Evolutionary conservation across 768 basidiomycete genomes (phyloP), one percentile per base, ranked within the genome.

Genomic region (Boletus subparvulus): DNA sequence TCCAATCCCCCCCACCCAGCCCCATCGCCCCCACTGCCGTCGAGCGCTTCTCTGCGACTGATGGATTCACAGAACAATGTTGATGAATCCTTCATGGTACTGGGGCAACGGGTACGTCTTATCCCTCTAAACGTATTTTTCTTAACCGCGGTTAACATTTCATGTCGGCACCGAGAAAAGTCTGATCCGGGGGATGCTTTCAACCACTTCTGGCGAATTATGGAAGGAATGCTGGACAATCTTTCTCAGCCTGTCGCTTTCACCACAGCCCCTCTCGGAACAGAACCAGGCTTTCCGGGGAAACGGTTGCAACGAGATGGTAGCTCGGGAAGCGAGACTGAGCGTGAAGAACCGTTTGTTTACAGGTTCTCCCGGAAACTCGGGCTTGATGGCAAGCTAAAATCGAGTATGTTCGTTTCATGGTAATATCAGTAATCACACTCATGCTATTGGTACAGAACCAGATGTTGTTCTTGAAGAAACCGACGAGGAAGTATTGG

Each of bases 31-130:
- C 80, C 82, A 32, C 77, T 80, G 5, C 78, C 79, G 11, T 75
- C 78, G 17, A 74, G 67, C 24, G 48, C 74, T 12, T 65, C 72
- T 21, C 45, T 67, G 56, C 59, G 68, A 54, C 40, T 68, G 77
- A 71, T 75, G 53, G 79, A 88, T 58, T 81, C 82, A 30, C 77
- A 80, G 66, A 82, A 83, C 58, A 82, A 85, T 2, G 88, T 89
- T 2, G 92, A 92, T 46, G 92, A 93, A 67, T 93, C 92, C 0
- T 94, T 93, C 64, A 92, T 94, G 91, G 78, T 94, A 3, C 77
- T 93, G 4, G 90, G 89, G 17, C 90, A 92, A 68, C 80, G 84
- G 62, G 88, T 90, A 65, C 64, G 77, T 56, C 17, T 53, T 47
- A 10, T 42, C 33, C n/a, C 26, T 37, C 32, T 39, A 43, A 42